Conservation (phyloP, 2,329 filamentous ascomycete species). For the Cordyceps pruinosa region DNA sequence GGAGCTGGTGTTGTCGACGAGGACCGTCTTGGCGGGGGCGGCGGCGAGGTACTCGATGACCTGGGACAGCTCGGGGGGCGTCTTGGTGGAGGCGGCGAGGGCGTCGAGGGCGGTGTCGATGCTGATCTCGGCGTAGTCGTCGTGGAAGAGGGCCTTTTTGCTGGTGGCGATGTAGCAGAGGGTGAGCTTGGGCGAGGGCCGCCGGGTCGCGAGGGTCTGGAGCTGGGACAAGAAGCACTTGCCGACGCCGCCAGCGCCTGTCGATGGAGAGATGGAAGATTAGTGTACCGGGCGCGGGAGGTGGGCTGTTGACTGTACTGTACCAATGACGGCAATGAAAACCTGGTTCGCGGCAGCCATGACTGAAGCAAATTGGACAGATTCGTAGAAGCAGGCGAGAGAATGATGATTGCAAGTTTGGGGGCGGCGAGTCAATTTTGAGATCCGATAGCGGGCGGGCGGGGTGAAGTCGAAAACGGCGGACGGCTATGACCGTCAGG, state of each 20-base stretch:
- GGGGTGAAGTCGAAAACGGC: neutral
- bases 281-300: neutral
- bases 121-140: conserved; percentile 62
- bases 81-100: conserved; percentile 56
- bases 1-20: conserved; percentile 95
- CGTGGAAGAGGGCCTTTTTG: conserved; percentile 70
- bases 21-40: conserved; percentile 69
- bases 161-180: conserved; percentile 83
- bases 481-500: neutral
- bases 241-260: conserved; percentile 91
- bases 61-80: conserved; percentile 60
- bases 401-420: neutral
- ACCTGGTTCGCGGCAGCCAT: conserved; percentile 43
- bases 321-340: conserved; percentile 48
- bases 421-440: conserved; percentile 10
- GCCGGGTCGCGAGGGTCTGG: conserved; percentile 56
- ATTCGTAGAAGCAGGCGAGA: neutral
- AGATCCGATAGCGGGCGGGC: conserved; percentile 13
- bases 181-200: conserved; percentile 61
- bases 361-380: conserved; percentile 14
- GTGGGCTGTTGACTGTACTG: neutral
- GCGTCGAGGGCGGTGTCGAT: conserved; percentile 54
- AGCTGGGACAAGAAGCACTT: conserved; percentile 86
- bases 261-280: conserved; percentile 16
- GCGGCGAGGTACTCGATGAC: conserved; percentile 71